Base-by-base conservation (phyloP, 2,329 filamentous ascomycete genomes). In the Penicillium sp. region DNA sequence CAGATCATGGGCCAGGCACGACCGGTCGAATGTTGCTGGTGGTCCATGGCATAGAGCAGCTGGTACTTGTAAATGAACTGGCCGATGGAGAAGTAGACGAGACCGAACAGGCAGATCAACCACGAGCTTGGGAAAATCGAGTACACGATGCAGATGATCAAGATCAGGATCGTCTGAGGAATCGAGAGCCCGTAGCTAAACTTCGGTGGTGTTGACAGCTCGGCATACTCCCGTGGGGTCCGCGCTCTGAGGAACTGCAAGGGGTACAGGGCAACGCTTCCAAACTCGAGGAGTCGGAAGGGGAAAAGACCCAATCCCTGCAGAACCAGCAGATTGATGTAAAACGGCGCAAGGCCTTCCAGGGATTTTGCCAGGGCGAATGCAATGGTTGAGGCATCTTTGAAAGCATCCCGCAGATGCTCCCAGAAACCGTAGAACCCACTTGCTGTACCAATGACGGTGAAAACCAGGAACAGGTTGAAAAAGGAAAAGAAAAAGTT, bases 401-500 rank as follows among this genome's bases (percentile, higher is more conserved):
- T 85, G 49, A 96, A 79, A 9, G 87, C 83, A 43, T 92, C 82
- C 48, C 84, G 84, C 42, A 97, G 79, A 24, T 78, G 75, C 50
- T 81, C 74, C 65, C 81, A 79, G 46, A 88, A 81, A 30, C 79
- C 78, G 72, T 85, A 85, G 65, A 96, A 89, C 48, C 86, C 84
- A 35, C 87, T 84, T 1, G 84, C 90, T 4, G 91, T 90, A 48
- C 88, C 89, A 41, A 95, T 89, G 24, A 94, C 81, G 1, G 92
- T 95, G 69, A 97, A 96, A 40, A 97, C 84, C 45, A 97, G 82
- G 74, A 99, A 99, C 51, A 97, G 90, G 74, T 99, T 99, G 82
- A 99, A 97, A 73, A 99, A 99, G 9, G 89, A 92, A 69, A 99
- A 99, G 79, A 97, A 96, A 75, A 97, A 99, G 72, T 97, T 99